A percentile compares a stretch with the other conserved stretches of the same genome.
Evolutionary conservation across 2,329 filamentous ascomycete species (phyloP).

Genomic region (Aureobasidium sp.): DNA sequence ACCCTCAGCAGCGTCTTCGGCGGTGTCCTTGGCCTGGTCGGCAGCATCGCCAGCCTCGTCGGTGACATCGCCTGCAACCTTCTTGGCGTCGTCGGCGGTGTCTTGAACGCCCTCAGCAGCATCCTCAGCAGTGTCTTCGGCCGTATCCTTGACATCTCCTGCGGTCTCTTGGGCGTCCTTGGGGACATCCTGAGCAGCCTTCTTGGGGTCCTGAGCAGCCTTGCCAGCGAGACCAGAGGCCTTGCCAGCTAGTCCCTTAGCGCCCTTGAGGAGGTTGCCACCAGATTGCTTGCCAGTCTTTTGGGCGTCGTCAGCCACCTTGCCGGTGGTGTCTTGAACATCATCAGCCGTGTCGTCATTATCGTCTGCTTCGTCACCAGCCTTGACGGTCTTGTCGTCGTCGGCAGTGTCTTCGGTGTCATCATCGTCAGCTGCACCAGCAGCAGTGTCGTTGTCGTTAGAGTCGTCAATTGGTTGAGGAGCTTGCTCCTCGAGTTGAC

Average conservation of each 20-base stretch:
- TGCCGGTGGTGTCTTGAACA: slow-evolving; percentile 25
- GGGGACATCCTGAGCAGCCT: slow-evolving; percentile 25
- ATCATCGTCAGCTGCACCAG: slow-evolving; percentile 39
- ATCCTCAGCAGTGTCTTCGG: slow-evolving; percentile 29
- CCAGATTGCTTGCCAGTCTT: slow-evolving; percentile 28
- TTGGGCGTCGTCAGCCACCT: slow-evolving; percentile 27
- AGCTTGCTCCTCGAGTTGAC: slow-evolving; percentile 38
- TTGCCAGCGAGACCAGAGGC: slow-evolving; percentile 41
- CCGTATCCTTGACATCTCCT: slow-evolving; percentile 30
- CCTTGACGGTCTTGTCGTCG: slow-evolving; percentile 37
- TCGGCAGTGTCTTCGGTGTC: slow-evolving; percentile 32
- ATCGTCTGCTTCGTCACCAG: slow-evolving; percentile 29
- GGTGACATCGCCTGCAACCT: slow-evolving; percentile 32
- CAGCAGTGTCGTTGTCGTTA: slow-evolving; percentile 30
- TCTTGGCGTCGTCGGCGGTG: slow-evolving; percentile 26
- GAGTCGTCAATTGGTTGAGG: slow-evolving; percentile 41
- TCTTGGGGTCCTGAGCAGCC: slow-evolving; percentile 31
- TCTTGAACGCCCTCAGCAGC: slow-evolving; percentile 29
- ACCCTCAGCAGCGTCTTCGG: slow-evolving; percentile 27
- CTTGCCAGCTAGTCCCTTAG: slow-evolving; percentile 41
- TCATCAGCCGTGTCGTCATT: slow-evolving; percentile 23
- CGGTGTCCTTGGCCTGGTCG: slow-evolving; percentile 22
- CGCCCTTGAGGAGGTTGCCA: slow-evolving; percentile 36
- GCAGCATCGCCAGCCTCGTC: slow-evolving; percentile 24
- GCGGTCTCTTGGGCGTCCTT: slow-evolving; percentile 28